Base-by-base conservation (phyloP, 306 rosid species). In the Corylus heterophylla region DNA sequence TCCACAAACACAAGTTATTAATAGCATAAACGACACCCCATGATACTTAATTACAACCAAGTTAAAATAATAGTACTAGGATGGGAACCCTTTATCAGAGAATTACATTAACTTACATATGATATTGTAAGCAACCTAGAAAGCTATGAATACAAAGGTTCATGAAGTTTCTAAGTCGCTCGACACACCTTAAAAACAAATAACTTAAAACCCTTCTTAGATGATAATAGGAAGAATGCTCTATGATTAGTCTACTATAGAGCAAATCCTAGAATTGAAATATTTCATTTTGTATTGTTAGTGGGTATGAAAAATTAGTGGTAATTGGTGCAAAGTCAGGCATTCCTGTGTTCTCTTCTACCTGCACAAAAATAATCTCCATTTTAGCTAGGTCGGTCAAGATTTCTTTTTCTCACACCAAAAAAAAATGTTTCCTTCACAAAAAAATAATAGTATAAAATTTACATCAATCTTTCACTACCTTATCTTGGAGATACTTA, bases 401-500 rank as follows among this genome's bases (percentile, higher is more conserved):
- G 37, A 8, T 64, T 13, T 18, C 0, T 20, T 11, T 44, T 50
- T 64, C 42, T 5, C 45, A 42, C 6, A 42, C 31, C 13, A 64
- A 25, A 45, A 58, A 56, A 76, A 64, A 7, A 76, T 14, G n/a
- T 29, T 39, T 72, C 22, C 29, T 27, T 16, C 20, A 29, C 58
- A 47, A 14, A 39, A 42, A 72, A 72, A 27, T 35, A 51, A 50
- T 72, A 4, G 7, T 1, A 27, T 2, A 72, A 2, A n/a, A 64
- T 61, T 27, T 0, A 17, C 56, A 13, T 47, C 69, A 35, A 51
- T 4, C 16, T 52, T 3, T 9, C 8, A 66, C 71, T 85, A 90
- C 94, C 94, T 88, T 81, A 56, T 88, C 89, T 6, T 86, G 89
- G 48, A 90, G 92, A 83, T 77, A 85, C 76, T 76, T 77, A 73